Conservation (phyloP, 1,284 basidiomycete species). For the Ceraceosorus guamensis region DNA sequence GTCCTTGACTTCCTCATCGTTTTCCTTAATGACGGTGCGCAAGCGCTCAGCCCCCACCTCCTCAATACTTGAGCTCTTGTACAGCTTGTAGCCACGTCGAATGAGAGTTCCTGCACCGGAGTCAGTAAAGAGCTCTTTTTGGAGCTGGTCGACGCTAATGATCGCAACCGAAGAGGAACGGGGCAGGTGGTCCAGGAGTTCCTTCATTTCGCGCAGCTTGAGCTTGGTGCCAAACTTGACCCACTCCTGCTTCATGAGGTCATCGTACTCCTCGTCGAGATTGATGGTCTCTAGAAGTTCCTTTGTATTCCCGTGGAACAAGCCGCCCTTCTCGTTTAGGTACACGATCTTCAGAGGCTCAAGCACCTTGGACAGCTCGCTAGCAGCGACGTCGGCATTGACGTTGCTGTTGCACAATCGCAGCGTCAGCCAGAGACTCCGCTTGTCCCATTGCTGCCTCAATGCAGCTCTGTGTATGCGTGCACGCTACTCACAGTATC, state of each 20-base stretch:
- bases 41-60: conserved; percentile 84
- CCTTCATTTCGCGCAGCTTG: conserved; percentile 98
- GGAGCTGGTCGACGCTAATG: conserved; percentile 85
- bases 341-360: conserved; percentile 82
- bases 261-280: conserved; percentile 96
- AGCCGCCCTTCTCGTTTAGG: conserved; percentile 94
- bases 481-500: conserved; percentile 22
- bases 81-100: conserved; percentile 93
- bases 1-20: conserved; percentile 80
- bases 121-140: conserved; percentile 98
- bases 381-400: conserved; percentile 47
- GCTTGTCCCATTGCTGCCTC: background rate
- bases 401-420: conserved; percentile 21
- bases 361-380: conserved; percentile 47
- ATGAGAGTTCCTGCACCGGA: conserved; percentile 95
- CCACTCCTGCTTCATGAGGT: conserved; percentile 98
- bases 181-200: conserved; percentile 93
- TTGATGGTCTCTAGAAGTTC: conserved; percentile 78
- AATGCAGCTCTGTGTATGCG: background rate
- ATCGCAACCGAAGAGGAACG: conserved; percentile 97
- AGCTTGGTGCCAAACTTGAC: conserved; percentile 99
- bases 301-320: conserved; percentile 80
- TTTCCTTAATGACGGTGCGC: conserved; percentile 59
- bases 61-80: conserved; percentile 76
- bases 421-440: background rate